Percentiles rank a stretch among this genome's conserved stretches.
Evolutionary conservation across 495 filamentous ascomycete species (phyloP).

Genomic region (Aspergillus affinis): DNA sequence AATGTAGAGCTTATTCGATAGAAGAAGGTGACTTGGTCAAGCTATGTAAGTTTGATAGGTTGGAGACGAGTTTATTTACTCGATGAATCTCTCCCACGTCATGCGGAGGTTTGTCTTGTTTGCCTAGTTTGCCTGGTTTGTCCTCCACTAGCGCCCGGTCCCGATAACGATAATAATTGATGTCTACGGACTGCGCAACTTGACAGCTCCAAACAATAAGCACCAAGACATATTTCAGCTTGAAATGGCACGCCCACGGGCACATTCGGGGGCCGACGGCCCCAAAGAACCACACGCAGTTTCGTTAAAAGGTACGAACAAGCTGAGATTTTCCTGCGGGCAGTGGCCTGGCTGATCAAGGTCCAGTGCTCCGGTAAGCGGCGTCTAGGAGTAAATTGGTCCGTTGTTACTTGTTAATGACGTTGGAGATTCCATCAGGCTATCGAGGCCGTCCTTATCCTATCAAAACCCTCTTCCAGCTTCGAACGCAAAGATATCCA

Average conservation of each 20-base stretch:
- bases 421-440: slow-evolving; percentile 34
- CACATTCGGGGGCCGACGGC: slow-evolving; percentile 51
- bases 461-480: slow-evolving; percentile 58
- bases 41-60: background rate
- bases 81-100: background rate
- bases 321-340: slow-evolving; percentile 6
- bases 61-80: background rate
- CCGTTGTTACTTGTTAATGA: background rate
- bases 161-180: slow-evolving; percentile 11
- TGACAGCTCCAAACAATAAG: background rate
- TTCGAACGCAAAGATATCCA: slow-evolving; percentile 48
- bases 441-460: slow-evolving; percentile 56
- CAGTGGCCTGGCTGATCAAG: slow-evolving; percentile 25
- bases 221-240: background rate
- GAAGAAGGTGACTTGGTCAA: background rate
- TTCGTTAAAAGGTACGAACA: slow-evolving; percentile 69
- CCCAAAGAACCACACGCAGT: slow-evolving; percentile 80
- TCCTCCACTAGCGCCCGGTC: slow-evolving; percentile 12
- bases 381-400: background rate
- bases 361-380: slow-evolving; percentile 51
- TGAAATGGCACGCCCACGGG: slow-evolving; percentile 46
- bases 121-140: slow-evolving; percentile 21
- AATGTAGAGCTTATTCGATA: no score
- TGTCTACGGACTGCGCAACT: background rate
- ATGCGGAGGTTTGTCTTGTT: slow-evolving; percentile 28